Conservation (phyloP, 495 filamentous ascomycete genomes). For the Talaromyces proteolyticus region DNA sequence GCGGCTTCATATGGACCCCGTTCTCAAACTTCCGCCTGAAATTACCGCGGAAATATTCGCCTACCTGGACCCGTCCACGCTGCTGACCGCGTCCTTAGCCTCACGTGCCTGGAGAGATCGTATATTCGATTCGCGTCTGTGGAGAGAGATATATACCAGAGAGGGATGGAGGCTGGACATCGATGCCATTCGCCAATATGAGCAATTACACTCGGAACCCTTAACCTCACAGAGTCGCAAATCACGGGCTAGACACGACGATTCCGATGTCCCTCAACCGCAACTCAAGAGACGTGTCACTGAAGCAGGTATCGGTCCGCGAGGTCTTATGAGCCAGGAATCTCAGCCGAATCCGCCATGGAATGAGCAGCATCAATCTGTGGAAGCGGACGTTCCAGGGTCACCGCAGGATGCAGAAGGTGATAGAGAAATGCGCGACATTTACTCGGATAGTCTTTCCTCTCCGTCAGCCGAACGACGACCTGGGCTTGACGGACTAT, state of each 20-base stretch:
- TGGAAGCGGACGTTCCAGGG: slow-evolving; percentile 32
- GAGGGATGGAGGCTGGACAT: slow-evolving; percentile 80
- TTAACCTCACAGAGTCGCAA: slow-evolving; percentile 38
- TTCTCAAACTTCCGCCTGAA: slow-evolving; percentile 78
- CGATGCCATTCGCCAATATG: slow-evolving; percentile 60
- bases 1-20: slow-evolving; percentile 86
- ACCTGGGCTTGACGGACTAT: slow-evolving; percentile 5
- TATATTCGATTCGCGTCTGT: slow-evolving; percentile 78
- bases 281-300: slow-evolving; percentile 47
- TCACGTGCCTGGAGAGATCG: slow-evolving; percentile 79
- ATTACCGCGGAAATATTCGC: slow-evolving; percentile 83
- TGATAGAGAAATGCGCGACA: slow-evolving; percentile 43
- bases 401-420: slow-evolving; percentile 29
- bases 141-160: slow-evolving; percentile 70
- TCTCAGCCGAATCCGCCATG: slow-evolving; percentile 10
- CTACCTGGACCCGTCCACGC: slow-evolving; percentile 69
- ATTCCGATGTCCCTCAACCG: slow-evolving; percentile 41
- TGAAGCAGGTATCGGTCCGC: slow-evolving; percentile 32
- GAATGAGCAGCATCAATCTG: slow-evolving; percentile 27
- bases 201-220: slow-evolving; percentile 48
- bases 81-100: slow-evolving; percentile 69
- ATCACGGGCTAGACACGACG: slow-evolving; percentile 32
- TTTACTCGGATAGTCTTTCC: slow-evolving; percentile 15
- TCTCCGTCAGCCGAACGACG: slow-evolving; percentile 7
- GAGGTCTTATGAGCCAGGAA: slow-evolving; percentile 9